Evolutionary conservation across 306 rosid genomes (phyloP).

Genomic region (Alnus glutinosa): DNA sequence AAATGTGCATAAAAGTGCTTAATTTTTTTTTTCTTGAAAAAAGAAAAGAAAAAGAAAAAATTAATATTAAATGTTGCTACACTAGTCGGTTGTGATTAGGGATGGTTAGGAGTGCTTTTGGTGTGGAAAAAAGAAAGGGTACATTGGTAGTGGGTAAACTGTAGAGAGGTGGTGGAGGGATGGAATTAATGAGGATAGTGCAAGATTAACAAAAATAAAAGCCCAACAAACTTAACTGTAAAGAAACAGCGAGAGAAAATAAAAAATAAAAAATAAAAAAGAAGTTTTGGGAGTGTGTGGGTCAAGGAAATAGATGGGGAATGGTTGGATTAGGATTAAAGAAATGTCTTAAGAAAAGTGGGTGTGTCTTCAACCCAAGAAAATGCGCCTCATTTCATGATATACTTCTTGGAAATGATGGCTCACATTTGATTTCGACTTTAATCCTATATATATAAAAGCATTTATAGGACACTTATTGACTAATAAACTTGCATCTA

Average conservation of each 20-base stretch:
- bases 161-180: conserved; percentile 39
- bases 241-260: conserved; percentile 20
- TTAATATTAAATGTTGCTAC: background rate
- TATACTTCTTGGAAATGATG: conserved; percentile 43
- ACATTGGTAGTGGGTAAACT: conserved; percentile 44
- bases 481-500: background rate
- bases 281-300: conserved; percentile 39
- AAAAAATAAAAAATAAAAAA: conserved; percentile 41
- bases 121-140: conserved; percentile 33
- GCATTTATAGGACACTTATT: too few relatives aligned
- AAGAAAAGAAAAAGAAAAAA: too few relatives aligned
- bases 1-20: too few relatives aligned
- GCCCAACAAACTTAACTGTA: conserved; percentile 18
- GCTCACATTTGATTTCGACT: conserved; percentile 23
- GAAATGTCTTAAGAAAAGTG: conserved; percentile 41
- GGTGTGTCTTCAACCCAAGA: conserved; percentile 52
- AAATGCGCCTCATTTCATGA: conserved; percentile 48
- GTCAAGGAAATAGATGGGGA: conserved; percentile 46
- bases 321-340: conserved; percentile 50
- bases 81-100: conserved; percentile 40
- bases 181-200: conserved; percentile 4
- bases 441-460: background rate
- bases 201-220: conserved; percentile 30
- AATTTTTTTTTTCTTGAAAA: too few relatives aligned
- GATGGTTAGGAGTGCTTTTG: conserved; percentile 32